A percentile compares a stretch with the other conserved stretches of the same genome.
These are phyloP conservation scores for Tripterygium wilfordii DNA, from an alignment of 177 flowering plant species.

Conservation along the genomic window DNA sequence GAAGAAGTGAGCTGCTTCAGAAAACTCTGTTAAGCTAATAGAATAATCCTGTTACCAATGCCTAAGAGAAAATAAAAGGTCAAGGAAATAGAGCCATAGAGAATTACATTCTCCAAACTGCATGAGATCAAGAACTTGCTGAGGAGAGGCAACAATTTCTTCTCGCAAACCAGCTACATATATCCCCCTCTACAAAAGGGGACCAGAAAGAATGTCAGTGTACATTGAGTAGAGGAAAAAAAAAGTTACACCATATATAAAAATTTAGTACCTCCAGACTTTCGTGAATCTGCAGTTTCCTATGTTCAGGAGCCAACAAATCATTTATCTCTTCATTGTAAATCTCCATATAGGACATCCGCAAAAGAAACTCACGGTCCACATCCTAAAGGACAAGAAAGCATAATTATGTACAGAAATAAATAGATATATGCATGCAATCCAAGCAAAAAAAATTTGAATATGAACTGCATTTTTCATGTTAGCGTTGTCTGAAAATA, in stretches of 20 bases:
- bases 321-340: conserved; percentile 98
- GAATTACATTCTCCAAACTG: conserved; percentile 84
- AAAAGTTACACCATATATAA: background rate
- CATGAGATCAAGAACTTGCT: conserved; percentile 90
- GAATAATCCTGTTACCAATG: too few relatives aligned
- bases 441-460: background rate
- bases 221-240: too few relatives aligned
- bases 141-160: conserved; percentile 89
- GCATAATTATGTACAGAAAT: background rate
- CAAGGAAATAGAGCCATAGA: background rate
- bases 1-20: too few relatives aligned
- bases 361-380: conserved; percentile 83
- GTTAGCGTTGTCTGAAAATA: too few relatives aligned
- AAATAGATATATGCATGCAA: background rate
- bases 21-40: too few relatives aligned
- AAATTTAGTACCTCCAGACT: conserved; percentile 60
- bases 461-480: too few relatives aligned
- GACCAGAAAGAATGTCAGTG: background rate
- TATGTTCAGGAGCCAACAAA: conserved; percentile 82
- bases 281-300: conserved; percentile 94
- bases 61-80: background rate
- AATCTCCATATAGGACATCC: conserved; percentile 97
- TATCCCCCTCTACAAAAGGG: conserved; percentile 64
- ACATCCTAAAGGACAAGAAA: conserved; percentile 36
- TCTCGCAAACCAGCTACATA: conserved; percentile 96